Conservation (phyloP, 352 stramenopile genomes). For the Phytophthora litchii region DNA sequence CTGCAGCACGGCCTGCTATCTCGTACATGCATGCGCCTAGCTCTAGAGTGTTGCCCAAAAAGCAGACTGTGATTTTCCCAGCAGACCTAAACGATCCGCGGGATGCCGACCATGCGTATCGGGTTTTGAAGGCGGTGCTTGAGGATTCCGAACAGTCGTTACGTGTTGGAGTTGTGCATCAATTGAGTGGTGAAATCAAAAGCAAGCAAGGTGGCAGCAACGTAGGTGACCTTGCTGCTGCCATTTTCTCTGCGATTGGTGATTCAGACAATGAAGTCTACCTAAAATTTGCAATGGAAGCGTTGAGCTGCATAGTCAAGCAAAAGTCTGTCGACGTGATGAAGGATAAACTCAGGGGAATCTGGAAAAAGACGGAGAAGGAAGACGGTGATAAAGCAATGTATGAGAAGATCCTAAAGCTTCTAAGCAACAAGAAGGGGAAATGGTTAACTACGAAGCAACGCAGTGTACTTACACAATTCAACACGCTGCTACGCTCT, state of each 20-base stretch:
- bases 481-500: constrained; percentile 53
- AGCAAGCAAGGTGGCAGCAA: not conserved
- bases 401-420: constrained; percentile 27
- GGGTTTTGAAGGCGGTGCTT: constrained; percentile 63
- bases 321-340: constrained; percentile 53
- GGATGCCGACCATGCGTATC: constrained; percentile 62
- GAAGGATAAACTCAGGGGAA: constrained; percentile 53
- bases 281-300: constrained; percentile 62
- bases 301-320: constrained; percentile 60
- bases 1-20: constrained; percentile 48
- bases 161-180: constrained; percentile 66
- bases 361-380: constrained; percentile 40
- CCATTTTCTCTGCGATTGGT: constrained; percentile 55
- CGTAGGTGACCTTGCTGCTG: constrained; percentile 51
- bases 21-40: constrained; percentile 62
- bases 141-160: constrained; percentile 70
- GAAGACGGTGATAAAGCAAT: constrained; percentile 25
- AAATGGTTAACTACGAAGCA: constrained; percentile 36
- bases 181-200: constrained; percentile 26
- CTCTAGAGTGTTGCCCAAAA: constrained; percentile 62
- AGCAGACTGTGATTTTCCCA: constrained; percentile 72
- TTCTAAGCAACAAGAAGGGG: constrained; percentile 25
- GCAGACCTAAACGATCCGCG: constrained; percentile 55
- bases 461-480: constrained; percentile 36
- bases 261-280: constrained; percentile 61